phyloP scores from a whole-genome alignment of 257 asterid species.

The Perilla frutescens region DNA sequence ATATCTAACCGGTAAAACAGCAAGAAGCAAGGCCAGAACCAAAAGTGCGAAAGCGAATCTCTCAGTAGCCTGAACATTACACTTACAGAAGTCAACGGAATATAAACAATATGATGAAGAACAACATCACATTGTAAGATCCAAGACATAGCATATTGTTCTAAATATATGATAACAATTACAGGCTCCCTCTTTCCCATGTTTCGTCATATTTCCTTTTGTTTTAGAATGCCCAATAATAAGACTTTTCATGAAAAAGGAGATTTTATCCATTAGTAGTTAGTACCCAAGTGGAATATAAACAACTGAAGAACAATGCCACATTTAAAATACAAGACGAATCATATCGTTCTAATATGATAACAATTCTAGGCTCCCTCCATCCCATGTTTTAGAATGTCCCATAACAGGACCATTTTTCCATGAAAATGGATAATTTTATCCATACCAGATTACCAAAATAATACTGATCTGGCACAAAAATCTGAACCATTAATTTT shows the following conservation, averaged over 20 bases:
- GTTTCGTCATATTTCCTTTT: background rate
- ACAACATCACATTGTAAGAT: background rate
- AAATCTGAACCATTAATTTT: background rate
- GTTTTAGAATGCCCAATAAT: background rate
- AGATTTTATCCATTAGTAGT: no score
- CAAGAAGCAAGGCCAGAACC: conserved; percentile 58
- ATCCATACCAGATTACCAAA: no score
- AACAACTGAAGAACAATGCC: no score
- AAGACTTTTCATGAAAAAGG: no score
- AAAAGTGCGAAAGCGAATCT: conserved; percentile 62
- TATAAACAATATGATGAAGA: background rate
- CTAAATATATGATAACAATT: background rate
- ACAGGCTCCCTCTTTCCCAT: background rate
- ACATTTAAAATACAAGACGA: no score
- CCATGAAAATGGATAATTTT: background rate
- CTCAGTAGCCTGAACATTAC: conserved; percentile 76
- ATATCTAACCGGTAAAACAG: conserved; percentile 61
- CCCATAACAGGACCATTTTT: background rate
- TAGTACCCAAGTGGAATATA: no score
- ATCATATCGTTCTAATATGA: no score
- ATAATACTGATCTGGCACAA: background rate
- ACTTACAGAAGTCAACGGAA: conserved; percentile 1
- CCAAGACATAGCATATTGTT: background rate
- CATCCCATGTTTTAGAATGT: no score
- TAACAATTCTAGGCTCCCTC: no score